Conservation (phyloP, 441 rosid genomes). For the Syzygium syzygioides region DNA sequence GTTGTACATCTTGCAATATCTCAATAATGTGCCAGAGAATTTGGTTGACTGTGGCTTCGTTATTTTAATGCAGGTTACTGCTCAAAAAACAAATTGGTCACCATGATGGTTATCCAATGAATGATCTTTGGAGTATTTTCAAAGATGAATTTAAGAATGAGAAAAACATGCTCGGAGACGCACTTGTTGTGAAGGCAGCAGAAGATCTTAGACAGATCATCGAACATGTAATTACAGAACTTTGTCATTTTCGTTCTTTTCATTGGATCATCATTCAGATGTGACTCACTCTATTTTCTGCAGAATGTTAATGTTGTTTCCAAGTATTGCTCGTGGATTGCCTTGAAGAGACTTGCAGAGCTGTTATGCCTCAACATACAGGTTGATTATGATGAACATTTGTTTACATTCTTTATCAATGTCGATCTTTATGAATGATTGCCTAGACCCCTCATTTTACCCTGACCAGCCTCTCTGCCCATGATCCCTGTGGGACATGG, state of each 20-base stretch:
- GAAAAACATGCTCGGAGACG: slow-evolving; percentile 73
- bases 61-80: slow-evolving; percentile 39
- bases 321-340: too few relatives aligned
- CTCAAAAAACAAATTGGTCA: slow-evolving; percentile 66
- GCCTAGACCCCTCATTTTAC: too few relatives aligned
- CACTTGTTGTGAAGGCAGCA: slow-evolving; percentile 81
- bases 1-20: neutral
- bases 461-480: too few relatives aligned
- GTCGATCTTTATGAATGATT: too few relatives aligned
- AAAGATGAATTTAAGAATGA: slow-evolving; percentile 86
- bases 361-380: too few relatives aligned
- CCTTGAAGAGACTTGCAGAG: too few relatives aligned
- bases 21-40: neutral
- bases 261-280: too few relatives aligned
- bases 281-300: too few relatives aligned
- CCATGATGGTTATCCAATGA: slow-evolving; percentile 95
- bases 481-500: too few relatives aligned
- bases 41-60: neutral
- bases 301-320: too few relatives aligned
- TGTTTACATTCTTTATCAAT: too few relatives aligned
- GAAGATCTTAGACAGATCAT: neutral
- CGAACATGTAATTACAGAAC: slow-evolving; percentile 53
- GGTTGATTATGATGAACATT: too few relatives aligned
- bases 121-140: slow-evolving; percentile 75
- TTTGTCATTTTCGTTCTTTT: slow-evolving; percentile 21